phyloP scores from a whole-genome alignment of 2,329 filamentous ascomycete species.

The Botryotinia calthae region DNA sequence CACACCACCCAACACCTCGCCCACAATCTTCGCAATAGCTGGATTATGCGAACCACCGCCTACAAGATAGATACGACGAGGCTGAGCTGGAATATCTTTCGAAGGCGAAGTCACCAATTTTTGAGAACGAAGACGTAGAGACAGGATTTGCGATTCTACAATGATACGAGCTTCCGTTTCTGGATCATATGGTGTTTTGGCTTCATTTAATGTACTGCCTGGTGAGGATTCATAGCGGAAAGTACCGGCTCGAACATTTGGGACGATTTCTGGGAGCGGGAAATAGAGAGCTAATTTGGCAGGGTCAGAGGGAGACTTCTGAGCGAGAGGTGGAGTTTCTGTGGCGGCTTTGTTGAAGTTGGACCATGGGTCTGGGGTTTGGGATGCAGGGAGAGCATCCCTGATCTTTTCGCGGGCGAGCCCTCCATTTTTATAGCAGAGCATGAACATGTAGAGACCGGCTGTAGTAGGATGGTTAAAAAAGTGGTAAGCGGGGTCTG shows the following conservation, averaged over 20 bases:
- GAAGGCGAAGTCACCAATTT: constrained; percentile 64
- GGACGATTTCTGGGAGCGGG: constrained; percentile 90
- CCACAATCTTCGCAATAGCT: constrained; percentile 80
- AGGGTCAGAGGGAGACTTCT: constrained; percentile 51
- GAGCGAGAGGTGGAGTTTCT: constrained; percentile 65
- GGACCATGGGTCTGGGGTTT: constrained; percentile 64
- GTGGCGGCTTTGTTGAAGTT: constrained; percentile 74
- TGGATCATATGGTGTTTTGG: constrained; percentile 50
- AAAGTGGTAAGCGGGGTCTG: constrained; percentile 91
- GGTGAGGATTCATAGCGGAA: constrained; percentile 73
- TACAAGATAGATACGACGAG: constrained; percentile 87
- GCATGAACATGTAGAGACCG: constrained; percentile 98
- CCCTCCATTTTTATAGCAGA: constrained; percentile 98
- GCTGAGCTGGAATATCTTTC: constrained; percentile 69
- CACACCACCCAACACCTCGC: constrained; percentile 80
- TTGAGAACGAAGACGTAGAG: constrained; percentile 79
- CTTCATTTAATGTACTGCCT: constrained; percentile 50
- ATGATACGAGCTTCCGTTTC: constrained; percentile 79
- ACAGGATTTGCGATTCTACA: constrained; percentile 92
- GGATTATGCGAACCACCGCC: constrained; percentile 88
- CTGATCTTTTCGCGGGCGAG: constrained; percentile 88
- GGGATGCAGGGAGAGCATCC: constrained; percentile 65
- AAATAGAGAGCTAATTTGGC: constrained; percentile 94
- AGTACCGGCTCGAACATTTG: constrained; percentile 79
- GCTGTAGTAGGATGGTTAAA: constrained; percentile 94